These are phyloP conservation scores for Metschnikowia koreensis DNA, from an alignment of 805 yeast genomes.

Conservation along the genomic window DNA sequence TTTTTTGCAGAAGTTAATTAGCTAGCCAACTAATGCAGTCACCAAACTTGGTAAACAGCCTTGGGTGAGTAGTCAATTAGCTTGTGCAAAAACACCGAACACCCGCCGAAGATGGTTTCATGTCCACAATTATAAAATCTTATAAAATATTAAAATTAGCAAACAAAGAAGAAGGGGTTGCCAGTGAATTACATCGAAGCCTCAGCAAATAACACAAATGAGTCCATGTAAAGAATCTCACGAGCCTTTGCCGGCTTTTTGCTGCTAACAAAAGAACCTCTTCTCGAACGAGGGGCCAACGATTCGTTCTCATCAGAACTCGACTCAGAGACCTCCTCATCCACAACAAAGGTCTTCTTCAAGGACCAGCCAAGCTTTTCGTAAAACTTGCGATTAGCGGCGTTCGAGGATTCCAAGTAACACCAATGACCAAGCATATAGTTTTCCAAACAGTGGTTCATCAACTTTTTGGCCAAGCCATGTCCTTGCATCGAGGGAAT, in stretches of 20 bases:
- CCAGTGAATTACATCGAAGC: background rate
- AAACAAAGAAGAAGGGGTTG: background rate
- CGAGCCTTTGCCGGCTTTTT: slow-evolving; percentile 3
- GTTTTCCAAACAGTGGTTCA: slow-evolving; percentile 49
- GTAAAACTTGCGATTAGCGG: slow-evolving; percentile 51
- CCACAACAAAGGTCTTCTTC: slow-evolving; percentile 32
- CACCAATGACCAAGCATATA: slow-evolving; percentile 37
- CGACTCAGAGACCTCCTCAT: slow-evolving; percentile 20
- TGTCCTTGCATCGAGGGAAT: slow-evolving; percentile 57
- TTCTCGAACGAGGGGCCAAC: slow-evolving; percentile 9
- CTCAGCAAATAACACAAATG: slow-evolving; percentile 17
- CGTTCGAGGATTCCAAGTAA: slow-evolving; percentile 59
- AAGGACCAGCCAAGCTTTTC: slow-evolving; percentile 50
- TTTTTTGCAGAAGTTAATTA: slow-evolving; percentile 12
- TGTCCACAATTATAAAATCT: background rate
- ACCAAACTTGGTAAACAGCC: slow-evolving; percentile 1
- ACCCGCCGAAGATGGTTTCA: background rate
- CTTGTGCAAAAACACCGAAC: slow-evolving; percentile 12
- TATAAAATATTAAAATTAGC: background rate
- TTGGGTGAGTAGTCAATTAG: slow-evolving; percentile 15
- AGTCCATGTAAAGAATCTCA: slow-evolving; percentile 19
- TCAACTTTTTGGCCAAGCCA: slow-evolving; percentile 52
- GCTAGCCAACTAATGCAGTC: slow-evolving; percentile 11
- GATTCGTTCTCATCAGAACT: slow-evolving; percentile 18
- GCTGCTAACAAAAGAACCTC: slow-evolving; percentile 12